Base-by-base conservation (phyloP, 2,329 filamentous ascomycete genomes). In the Penicillium sp. region DNA sequence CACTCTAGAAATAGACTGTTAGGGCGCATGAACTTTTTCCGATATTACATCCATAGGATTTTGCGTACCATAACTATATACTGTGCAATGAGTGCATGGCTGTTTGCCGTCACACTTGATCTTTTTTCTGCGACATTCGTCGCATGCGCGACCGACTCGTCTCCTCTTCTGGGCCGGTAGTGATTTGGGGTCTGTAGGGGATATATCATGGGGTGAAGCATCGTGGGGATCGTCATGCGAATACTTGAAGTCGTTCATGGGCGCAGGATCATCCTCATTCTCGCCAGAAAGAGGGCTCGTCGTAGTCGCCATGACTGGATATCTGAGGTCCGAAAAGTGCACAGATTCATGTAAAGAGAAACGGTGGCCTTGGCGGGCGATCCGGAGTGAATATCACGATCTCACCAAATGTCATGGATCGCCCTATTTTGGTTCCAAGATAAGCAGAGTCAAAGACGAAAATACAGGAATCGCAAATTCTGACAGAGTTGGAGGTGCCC, bases 81-180 rank as follows among this genome's bases (percentile, higher is more conserved):
- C 91, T 11, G 92, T 96, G 74, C 94, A 99, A 75, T 97, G 94
- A 0, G 92, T 97, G 75, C 90, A 94, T 10, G 90, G 90, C 71
- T 92, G 89, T 73, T 91, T 91, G 64, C 89, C 89, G 71, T 92
- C 89, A 66, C 89, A 93, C 72, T 92, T 93, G 68, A 93, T 93
- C 75, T 93, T 93, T 73, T 93, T 93, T 63, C 89, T 83, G 55
- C 89, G 83, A 70, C 89, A 93, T 73, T 92, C 88, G 66, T 91
- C 89, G 74, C 89, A 93, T 38, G 89, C 89, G 65, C 90, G 82
- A 19, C 89, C 92, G 42, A 93, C 89, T 68, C 90, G 82, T 53
- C 89, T 82, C 59, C 89, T 82, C 71, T 93, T 92, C 69, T 91
- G 89, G 56, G 89, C 80, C 14, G 88, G 88, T 50, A 73, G 69